phyloP scores from a whole-genome alignment of 768 basidiomycete genomes.

The Amanita phalloides region DNA sequence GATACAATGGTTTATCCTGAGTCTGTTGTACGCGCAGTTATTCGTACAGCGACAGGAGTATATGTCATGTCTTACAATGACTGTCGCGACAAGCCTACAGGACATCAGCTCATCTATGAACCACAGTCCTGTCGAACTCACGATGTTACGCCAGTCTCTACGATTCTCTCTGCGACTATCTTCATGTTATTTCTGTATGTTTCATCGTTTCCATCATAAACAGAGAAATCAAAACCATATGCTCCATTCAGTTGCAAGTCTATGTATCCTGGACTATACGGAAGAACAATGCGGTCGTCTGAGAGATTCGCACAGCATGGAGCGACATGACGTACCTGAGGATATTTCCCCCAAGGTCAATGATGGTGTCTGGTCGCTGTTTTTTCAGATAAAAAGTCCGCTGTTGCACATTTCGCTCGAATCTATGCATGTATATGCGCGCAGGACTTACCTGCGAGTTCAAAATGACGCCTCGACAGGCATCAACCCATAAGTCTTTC shows the following conservation, averaged over 20 bases:
- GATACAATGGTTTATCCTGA: slow-evolving; percentile 67
- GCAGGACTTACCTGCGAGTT: slow-evolving; percentile 51
- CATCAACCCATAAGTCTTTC: slow-evolving; percentile 78
- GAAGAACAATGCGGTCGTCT: background rate
- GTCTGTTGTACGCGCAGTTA: slow-evolving; percentile 37
- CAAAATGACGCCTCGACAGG: slow-evolving; percentile 59
- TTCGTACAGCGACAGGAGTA: background rate
- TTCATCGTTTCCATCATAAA: slow-evolving; percentile 63
- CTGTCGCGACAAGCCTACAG: slow-evolving; percentile 46
- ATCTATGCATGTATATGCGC: background rate
- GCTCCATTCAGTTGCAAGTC: slow-evolving; percentile 90
- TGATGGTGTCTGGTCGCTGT: slow-evolving; percentile 47
- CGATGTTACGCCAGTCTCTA: slow-evolving; percentile 86
- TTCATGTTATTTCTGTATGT: slow-evolving; percentile 59
- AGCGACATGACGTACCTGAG: slow-evolving; percentile 37
- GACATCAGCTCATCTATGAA: background rate
- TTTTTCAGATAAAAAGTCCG: slow-evolving; percentile 55
- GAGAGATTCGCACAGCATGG: background rate
- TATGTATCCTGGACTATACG: slow-evolving; percentile 65
- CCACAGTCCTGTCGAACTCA: slow-evolving; percentile 26
- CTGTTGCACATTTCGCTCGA: slow-evolving; percentile 23
- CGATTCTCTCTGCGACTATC: slow-evolving; percentile 62
- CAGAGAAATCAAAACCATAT: slow-evolving; percentile 81
- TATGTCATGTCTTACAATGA: slow-evolving; percentile 46
- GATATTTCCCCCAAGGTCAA: slow-evolving; percentile 71